Percentiles rank a stretch among this genome's conserved stretches.
Conservation (phyloP, 768 basidiomycete genomes). For the Boletus pseudo-olivaceus region DNA sequence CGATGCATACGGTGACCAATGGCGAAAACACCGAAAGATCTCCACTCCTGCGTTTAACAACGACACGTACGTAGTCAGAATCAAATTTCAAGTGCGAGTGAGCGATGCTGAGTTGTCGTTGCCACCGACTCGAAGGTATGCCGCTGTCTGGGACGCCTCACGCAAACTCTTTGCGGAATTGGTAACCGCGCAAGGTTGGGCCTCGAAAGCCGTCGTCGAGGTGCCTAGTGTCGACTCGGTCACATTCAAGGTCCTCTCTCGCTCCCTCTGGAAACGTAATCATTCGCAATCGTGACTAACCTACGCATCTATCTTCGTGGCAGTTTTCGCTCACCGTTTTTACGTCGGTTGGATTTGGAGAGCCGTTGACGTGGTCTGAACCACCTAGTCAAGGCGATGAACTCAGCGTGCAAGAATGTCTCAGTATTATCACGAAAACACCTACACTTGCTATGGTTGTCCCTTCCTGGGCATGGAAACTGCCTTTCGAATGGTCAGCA, state of each 20-base stretch:
- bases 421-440: conserved; percentile 5
- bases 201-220: conserved; percentile 7
- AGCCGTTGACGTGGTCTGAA: conserved; percentile 12
- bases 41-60: conserved; percentile 18
- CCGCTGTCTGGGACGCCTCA: conserved; percentile 12
- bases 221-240: conserved; percentile 6
- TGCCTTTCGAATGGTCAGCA: conserved; percentile 16
- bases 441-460: background rate
- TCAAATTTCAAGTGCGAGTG: background rate
- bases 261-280: too few relatives aligned
- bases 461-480: conserved; percentile 21
- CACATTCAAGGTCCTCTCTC: conserved; percentile 5
- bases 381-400: conserved; percentile 4
- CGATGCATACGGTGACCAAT: conserved; percentile 8
- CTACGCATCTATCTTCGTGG: background rate
- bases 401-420: conserved; percentile 7
- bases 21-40: conserved; percentile 20
- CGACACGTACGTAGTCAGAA: conserved; percentile 13
- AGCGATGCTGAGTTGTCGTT: background rate
- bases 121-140: conserved; percentile 3
- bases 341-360: conserved; percentile 20
- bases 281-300: background rate
- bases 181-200: conserved; percentile 10
- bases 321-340: conserved; percentile 17
- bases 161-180: conserved; percentile 14